Percentiles rank a stretch among this genome's conserved stretches.
phyloP scores from a whole-genome alignment of 1,284 basidiomycete species.

The Bjerkandera adusta region DNA sequence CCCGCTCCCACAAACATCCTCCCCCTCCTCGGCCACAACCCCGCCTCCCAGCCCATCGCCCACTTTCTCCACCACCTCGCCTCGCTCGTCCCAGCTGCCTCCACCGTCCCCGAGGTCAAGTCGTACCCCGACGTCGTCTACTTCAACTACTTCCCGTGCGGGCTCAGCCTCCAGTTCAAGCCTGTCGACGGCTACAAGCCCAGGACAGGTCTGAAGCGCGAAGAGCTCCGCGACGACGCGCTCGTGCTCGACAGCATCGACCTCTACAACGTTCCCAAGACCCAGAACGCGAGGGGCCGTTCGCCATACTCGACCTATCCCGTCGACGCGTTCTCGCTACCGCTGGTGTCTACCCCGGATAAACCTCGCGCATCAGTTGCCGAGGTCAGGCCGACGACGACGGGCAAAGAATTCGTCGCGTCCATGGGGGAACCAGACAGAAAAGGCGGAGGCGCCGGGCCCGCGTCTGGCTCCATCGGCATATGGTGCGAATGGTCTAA shows the following conservation, averaged over 20 bases:
- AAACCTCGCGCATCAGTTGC: constrained; percentile 39
- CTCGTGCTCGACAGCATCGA: constrained; percentile 73
- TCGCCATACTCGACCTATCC: constrained; percentile 55
- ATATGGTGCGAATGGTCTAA: constrained; percentile 92
- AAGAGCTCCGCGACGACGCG: constrained; percentile 47
- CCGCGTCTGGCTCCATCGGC: constrained; percentile 78
- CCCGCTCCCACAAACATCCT: constrained; percentile 27
- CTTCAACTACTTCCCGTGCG: constrained; percentile 77
- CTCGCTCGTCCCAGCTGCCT: constrained; percentile 19
- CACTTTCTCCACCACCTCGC: constrained; percentile 43
- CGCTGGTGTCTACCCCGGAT: constrained; percentile 35
- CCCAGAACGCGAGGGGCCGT: constrained; percentile 28
- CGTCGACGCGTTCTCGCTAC: constrained; percentile 44
- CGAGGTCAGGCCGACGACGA: constrained; percentile 47
- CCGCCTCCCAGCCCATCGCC: constrained; percentile 43
- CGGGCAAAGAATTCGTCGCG: constrained; percentile 75
- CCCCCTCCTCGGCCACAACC: constrained; percentile 40
- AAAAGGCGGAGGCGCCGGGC: constrained; percentile 84
- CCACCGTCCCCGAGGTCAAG: constrained; percentile 58
- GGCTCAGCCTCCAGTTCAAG: constrained; percentile 74
- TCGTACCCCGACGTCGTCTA: constrained; percentile 81
- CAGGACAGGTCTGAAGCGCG: constrained; percentile 38
- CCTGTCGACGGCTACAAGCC: constrained; percentile 62
- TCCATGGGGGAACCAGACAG: constrained; percentile 78
- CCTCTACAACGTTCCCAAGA: constrained; percentile 64